A percentile compares a stretch with the other conserved stretches of the same genome.
Conservation (phyloP, 208 protist species). For the Leishmania aethiopica region DNA sequence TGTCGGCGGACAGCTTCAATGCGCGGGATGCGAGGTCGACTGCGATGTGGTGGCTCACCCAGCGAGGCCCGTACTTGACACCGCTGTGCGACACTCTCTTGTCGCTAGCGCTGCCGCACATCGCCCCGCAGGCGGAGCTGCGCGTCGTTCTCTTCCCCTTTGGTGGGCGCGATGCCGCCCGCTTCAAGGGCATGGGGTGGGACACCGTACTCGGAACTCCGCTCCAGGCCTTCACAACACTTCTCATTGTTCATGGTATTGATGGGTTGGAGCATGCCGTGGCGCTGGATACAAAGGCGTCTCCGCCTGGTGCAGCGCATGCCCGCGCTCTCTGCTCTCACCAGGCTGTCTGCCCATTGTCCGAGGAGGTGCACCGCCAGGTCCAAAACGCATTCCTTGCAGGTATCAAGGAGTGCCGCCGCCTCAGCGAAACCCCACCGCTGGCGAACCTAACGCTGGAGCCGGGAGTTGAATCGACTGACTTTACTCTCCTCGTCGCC, state of each 20-base stretch:
- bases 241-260: constrained; percentile 59
- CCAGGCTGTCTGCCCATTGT: background rate
- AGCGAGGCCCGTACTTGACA: constrained; percentile 50
- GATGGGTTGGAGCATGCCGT: constrained; percentile 25
- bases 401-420: constrained; percentile 60
- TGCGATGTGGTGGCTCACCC: constrained; percentile 45
- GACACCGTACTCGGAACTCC: constrained; percentile 65
- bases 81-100: constrained; percentile 62
- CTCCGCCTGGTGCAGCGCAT: constrained; percentile 2
- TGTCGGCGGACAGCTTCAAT: constrained; percentile 62
- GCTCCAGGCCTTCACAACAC: constrained; percentile 60
- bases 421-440: constrained; percentile 44
- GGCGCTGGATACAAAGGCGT: constrained; percentile 4
- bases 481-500: constrained; percentile 57
- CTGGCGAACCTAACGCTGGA: constrained; percentile 37
- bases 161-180: constrained; percentile 56
- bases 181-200: constrained; percentile 62
- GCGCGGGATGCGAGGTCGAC: constrained; percentile 28
- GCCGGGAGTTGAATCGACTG: constrained; percentile 57
- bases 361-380: constrained; percentile 18
- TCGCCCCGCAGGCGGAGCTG: constrained; percentile 47
- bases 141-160: constrained; percentile 65
- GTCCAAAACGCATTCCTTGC: constrained; percentile 45
- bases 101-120: constrained; percentile 38
- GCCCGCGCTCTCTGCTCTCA: background rate